Base-by-base conservation (phyloP, 768 basidiomycete genomes). In the Gloeostereum incarnatum region DNA sequence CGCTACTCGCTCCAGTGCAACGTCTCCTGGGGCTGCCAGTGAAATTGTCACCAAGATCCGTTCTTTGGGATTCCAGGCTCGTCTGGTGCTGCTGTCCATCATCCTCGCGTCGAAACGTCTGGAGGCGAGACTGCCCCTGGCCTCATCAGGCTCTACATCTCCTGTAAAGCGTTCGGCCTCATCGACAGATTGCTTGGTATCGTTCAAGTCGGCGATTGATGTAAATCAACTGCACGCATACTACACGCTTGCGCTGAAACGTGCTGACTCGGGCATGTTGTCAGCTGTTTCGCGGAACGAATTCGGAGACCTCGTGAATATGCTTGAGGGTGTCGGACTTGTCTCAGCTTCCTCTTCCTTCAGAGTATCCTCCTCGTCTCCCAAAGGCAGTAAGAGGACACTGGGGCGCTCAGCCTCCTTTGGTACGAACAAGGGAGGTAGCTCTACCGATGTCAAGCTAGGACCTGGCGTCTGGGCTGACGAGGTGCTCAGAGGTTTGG, bases 261-360 rank as follows among this genome's bases (percentile, higher is more conserved):
- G 81, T 23, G 63, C 68, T 8, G 73, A 73, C 16, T 62, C 59
- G 11, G 70, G 68, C 11, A 53, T 73, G 4, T 80, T 86, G 44
- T 60, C 69, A 2, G 66, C 81, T 3, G 83, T 81, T 2, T 83
- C 80, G 7, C 68, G 82, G 6, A 83, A 73, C 52, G 86, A 89
- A 48, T 88, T 91, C 45, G 62, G 67, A 0, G 87, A 91, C 46
- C 63, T 90, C 3, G 50, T 83, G 1, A 70, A 73, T 18, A 61
- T 89, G 34, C 59, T 91, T 25, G 87, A 91, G 57, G 83, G 81
- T 3, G 68, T 73, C 5, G 88, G 87, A 2, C 62, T 86, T 5
- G 58, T 82, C 6, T 62, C 66, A 35, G 45, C 69, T 3, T 59
- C 64, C 8, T 63, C 60, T 6, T 8, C 61, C 54, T 38, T 52